Percentiles rank a stretch among this genome's conserved stretches.
phyloP scores from a whole-genome alignment of 768 basidiomycete genomes.

The Scleroderma citrinum region DNA sequence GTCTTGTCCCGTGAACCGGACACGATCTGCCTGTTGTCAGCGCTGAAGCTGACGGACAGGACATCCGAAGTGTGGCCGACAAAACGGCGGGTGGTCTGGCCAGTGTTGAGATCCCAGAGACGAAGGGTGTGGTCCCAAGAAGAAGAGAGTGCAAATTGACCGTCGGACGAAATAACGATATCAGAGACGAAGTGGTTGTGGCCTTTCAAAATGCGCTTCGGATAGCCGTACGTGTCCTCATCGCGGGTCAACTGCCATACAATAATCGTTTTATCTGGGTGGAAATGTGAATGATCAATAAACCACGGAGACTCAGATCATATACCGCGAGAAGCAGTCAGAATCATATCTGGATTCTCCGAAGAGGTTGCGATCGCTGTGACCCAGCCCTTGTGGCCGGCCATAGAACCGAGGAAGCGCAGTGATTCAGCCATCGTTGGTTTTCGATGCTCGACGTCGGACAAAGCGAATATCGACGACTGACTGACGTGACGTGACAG shows the following conservation, averaged over 20 bases:
- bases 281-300: conserved; percentile 10
- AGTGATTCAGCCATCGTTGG: conserved; percentile 73
- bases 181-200: conserved; percentile 99
- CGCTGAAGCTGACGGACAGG: conserved; percentile 98
- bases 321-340: conserved; percentile 95
- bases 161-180: conserved; percentile 98
- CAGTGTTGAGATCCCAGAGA: conserved; percentile 99
- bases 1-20: conserved; percentile 94
- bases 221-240: conserved; percentile 87
- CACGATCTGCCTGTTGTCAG: conserved; percentile 99
- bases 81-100: conserved; percentile 92
- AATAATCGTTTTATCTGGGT: conserved; percentile 96
- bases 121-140: conserved; percentile 99
- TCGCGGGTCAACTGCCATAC: conserved; percentile 98
- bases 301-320: conserved; percentile 7
- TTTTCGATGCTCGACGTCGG: conserved; percentile 18
- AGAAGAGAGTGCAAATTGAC: conserved; percentile 97
- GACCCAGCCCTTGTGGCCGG: conserved; percentile 96
- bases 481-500: conserved; percentile 43
- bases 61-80: conserved; percentile 98
- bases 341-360: conserved; percentile 98
- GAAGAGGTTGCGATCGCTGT: conserved; percentile 97
- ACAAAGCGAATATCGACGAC: conserved; percentile 19
- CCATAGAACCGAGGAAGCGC: conserved; percentile 85
- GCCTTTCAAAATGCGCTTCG: conserved; percentile 94